Evolutionary conservation across 805 yeast genomes (phyloP).

Genomic region (Kodamaea laetipori): DNA sequence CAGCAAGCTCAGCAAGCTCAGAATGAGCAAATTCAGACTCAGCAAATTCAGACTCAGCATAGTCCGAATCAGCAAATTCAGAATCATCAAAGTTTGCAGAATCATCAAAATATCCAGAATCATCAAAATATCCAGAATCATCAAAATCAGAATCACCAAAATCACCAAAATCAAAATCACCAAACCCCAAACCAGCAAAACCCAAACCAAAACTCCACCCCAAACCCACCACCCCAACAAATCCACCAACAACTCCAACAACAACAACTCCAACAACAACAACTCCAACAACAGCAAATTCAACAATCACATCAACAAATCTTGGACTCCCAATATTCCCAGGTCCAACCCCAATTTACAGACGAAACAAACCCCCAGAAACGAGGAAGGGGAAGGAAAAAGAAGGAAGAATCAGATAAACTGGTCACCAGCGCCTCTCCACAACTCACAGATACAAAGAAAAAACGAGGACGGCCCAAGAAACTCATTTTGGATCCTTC

Average conservation of each 20-base stretch:
- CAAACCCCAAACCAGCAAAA: slow-evolving; percentile 14
- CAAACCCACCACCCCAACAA: slow-evolving; percentile 13
- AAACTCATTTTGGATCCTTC: slow-evolving; percentile 43
- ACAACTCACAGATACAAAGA: slow-evolving; percentile 26
- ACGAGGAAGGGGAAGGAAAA: slow-evolving; percentile 9
- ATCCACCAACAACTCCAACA: slow-evolving; percentile 17
- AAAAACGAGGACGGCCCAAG: slow-evolving; percentile 45
- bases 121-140: slow-evolving; percentile 15
- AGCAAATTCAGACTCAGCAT: slow-evolving; percentile 9
- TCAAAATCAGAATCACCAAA: slow-evolving; percentile 16
- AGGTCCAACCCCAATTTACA: slow-evolving; percentile 7
- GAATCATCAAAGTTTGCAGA: slow-evolving; percentile 3
- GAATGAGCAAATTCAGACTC: slow-evolving; percentile 15
- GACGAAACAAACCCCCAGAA: slow-evolving; percentile 18
- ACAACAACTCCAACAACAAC: slow-evolving; percentile 12
- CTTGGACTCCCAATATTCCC: slow-evolving; percentile 3
- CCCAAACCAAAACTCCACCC: slow-evolving; percentile 14
- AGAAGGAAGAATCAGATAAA: slow-evolving; percentile 11
- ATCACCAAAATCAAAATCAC: slow-evolving; percentile 15
- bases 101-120: background rate
- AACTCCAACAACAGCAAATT: slow-evolving; percentile 14
- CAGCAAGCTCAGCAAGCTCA: slow-evolving; percentile 14
- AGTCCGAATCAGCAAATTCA: slow-evolving; percentile 16
- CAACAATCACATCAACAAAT: slow-evolving; percentile 12
- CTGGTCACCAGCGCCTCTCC: slow-evolving; percentile 7